These are phyloP conservation scores for Lepidium sativum DNA, from an alignment of 345 rosid genomes.

Conservation along the genomic window DNA sequence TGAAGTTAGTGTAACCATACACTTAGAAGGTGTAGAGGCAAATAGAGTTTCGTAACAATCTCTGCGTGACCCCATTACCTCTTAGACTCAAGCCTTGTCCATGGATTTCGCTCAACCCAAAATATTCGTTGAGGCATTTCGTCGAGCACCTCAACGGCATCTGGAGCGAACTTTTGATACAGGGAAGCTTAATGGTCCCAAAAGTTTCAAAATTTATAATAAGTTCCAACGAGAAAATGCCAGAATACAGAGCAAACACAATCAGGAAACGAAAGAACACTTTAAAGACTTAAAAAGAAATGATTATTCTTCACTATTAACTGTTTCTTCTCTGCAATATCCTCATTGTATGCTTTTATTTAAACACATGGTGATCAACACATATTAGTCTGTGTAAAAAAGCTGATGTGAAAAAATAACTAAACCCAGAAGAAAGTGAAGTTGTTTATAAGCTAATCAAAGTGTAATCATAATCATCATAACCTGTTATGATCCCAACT, in stretches of 20 bases:
- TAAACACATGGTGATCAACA: conserved; percentile 12
- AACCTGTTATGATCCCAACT: conserved; percentile 7
- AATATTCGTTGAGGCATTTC: too few species aligned
- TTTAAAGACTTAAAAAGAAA: not conserved
- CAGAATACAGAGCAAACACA: not conserved
- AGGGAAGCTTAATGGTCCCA: not conserved
- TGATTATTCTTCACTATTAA: not conserved
- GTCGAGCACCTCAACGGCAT: too few species aligned
- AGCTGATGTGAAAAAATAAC: conserved; percentile 1
- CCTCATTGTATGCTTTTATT: conserved; percentile 22
- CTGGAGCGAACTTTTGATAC: not conserved
- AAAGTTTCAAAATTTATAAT: not conserved
- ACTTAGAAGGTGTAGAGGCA: conserved; percentile 3
- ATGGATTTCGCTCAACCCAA: too few species aligned
- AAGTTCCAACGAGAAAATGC: not conserved
- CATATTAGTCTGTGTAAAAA: conserved; percentile 16
- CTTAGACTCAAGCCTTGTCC: not conserved
- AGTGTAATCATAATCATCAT: not conserved
- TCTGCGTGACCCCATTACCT: not conserved
- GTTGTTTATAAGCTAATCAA: conserved; percentile 16
- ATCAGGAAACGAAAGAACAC: not conserved
- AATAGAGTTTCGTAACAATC: not conserved
- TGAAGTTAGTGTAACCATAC: not conserved
- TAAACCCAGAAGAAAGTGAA: not conserved
- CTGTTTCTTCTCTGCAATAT: conserved; percentile 3